Evolutionary conservation across 2,329 filamentous ascomycete genomes (phyloP).

Genomic region (Colletotrichum spinosum): DNA sequence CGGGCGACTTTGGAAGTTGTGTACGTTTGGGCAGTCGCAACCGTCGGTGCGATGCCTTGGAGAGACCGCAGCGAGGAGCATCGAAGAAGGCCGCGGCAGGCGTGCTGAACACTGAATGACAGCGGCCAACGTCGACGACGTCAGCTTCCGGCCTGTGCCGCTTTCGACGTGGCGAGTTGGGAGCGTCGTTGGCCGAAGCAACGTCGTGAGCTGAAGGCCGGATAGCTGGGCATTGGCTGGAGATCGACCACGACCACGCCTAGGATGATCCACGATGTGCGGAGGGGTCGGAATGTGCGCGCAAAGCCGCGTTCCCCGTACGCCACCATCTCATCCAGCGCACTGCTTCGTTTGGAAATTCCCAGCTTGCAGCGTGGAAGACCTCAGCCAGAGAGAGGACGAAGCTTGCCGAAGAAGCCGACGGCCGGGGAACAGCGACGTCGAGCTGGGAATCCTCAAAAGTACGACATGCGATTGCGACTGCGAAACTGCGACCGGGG

Average conservation of each 20-base stretch:
- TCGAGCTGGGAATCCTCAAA: slow-evolving; percentile 18
- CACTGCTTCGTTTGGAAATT: not conserved
- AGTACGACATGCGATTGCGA: slow-evolving; percentile 14
- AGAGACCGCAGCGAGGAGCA: no score
- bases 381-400: not conserved
- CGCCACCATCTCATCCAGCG: not conserved
- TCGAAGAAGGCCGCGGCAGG: no score
- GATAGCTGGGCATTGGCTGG: slow-evolving; percentile 17
- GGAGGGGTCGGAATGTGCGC: slow-evolving; percentile 31
- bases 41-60: no score
- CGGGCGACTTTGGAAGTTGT: no score
- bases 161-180: no score
- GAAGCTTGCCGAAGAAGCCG: slow-evolving; percentile 30
- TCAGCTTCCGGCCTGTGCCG: no score
- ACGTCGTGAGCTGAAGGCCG: slow-evolving; percentile 5
- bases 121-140: no score
- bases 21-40: no score
- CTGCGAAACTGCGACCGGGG: slow-evolving; percentile 24
- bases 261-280: slow-evolving; percentile 36
- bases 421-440: slow-evolving; percentile 6
- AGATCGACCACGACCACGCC: slow-evolving; percentile 25
- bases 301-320: slow-evolving; percentile 2
- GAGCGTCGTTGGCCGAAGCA: not conserved
- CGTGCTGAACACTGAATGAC: no score
- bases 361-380: not conserved